Conservation (phyloP, 2,329 filamentous ascomycete species). For the Falciphora oryzae region DNA sequence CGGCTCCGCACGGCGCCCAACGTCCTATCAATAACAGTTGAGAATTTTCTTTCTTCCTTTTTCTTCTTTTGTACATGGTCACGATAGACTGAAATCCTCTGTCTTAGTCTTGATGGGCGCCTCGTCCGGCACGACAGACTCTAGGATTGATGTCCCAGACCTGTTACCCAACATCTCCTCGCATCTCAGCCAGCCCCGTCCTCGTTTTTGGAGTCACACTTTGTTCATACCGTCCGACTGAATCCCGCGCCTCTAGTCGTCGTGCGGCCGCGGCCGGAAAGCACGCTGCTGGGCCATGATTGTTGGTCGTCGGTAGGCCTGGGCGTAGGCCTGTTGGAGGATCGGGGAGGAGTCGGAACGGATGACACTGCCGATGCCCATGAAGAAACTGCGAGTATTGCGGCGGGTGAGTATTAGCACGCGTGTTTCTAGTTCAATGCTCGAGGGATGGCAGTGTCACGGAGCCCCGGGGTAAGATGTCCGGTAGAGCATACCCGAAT, state of each 20-base stretch:
- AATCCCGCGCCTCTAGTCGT: conserved; percentile 13
- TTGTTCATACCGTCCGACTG: not conserved
- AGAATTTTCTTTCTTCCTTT: not conserved
- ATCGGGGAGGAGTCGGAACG: conserved; percentile 79
- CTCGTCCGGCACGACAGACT: no score
- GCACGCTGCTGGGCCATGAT: conserved; percentile 45
- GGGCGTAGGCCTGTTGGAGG: conserved; percentile 68
- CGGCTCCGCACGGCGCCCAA: no score
- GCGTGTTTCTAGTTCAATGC: not conserved
- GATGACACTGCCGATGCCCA: conserved; percentile 97
- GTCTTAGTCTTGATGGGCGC: no score
- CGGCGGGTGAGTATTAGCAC: conserved; percentile 1
- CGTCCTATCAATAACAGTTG: not conserved
- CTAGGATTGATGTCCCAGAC: no score
- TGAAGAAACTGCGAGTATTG: conserved; percentile 67
- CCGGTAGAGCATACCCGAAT: conserved; percentile 65
- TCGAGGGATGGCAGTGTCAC: not conserved
- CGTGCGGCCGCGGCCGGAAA: conserved; percentile 29
- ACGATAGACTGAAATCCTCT: not conserved
- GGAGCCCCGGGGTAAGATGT: not conserved
- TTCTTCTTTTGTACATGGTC: not conserved
- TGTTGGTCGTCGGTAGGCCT: conserved; percentile 67
- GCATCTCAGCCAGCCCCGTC: no score
- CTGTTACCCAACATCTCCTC: no score
- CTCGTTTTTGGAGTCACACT: no score